Evolutionary conservation across 73 alveolate species (phyloP).

Genomic region (Tetrahymena malaccensis): DNA sequence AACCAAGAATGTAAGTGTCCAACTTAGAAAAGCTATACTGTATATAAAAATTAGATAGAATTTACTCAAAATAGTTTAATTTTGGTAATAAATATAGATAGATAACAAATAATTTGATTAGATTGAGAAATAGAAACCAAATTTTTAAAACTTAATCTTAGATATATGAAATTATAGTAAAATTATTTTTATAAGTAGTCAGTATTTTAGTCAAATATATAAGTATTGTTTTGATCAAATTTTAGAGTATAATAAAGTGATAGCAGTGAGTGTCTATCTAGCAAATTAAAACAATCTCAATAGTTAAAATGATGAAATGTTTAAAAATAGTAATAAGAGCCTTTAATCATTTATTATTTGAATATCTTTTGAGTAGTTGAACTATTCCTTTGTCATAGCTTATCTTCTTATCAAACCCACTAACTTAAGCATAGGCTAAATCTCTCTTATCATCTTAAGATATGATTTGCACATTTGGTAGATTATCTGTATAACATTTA

Average conservation of each 20-base stretch:
- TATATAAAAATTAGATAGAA: too few species aligned
- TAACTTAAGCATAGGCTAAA: neutral
- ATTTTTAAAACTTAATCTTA: too few species aligned
- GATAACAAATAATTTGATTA: too few species aligned
- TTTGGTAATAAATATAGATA: too few species aligned
- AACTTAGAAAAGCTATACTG: too few species aligned
- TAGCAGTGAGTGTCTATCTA: neutral
- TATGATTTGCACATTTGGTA: neutral
- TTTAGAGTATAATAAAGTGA: too few species aligned
- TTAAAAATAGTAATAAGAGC: neutral
- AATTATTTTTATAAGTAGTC: neutral
- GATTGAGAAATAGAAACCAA: too few species aligned
- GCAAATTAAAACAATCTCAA: too few species aligned
- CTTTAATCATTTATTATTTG: neutral
- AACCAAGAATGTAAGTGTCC: too few species aligned
- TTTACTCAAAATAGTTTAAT: too few species aligned
- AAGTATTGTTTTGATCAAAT: neutral
- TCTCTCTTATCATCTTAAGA: neutral
- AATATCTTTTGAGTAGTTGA: neutral
- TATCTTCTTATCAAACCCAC: neutral
- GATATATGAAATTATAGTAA: too few species aligned
- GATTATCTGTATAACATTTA: neutral
- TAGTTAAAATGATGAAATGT: too few species aligned
- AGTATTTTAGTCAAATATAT: neutral
- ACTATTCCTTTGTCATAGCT: neutral